A percentile compares a stretch with the other conserved stretches of the same genome.
Conservation (phyloP, 352 stramenopile species). For the Phytophthora pinifolia region DNA sequence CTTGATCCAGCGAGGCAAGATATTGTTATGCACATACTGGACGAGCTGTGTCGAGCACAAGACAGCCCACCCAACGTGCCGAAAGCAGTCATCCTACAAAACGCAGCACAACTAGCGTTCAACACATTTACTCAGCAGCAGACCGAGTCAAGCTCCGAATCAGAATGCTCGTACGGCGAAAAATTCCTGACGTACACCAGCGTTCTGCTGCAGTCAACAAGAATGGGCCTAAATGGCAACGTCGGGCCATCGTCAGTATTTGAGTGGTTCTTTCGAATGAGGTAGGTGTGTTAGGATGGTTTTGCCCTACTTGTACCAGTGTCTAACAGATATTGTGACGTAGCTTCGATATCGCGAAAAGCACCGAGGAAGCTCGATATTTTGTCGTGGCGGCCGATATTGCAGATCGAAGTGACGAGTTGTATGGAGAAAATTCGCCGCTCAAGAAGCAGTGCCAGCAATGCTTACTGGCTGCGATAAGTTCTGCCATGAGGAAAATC, state of each 20-base stretch:
- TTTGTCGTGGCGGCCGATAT: slow-evolving; percentile 69
- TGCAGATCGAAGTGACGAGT: slow-evolving; percentile 38
- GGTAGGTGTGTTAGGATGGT: slow-evolving; percentile 30
- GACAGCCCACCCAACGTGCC: slow-evolving; percentile 22
- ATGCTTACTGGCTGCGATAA: slow-evolving; percentile 62
- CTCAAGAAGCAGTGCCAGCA: slow-evolving; percentile 38
- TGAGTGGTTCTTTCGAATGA: slow-evolving; percentile 80
- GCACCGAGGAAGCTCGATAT: slow-evolving; percentile 39
- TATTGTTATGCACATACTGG: slow-evolving; percentile 48
- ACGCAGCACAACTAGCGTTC: slow-evolving; percentile 65
- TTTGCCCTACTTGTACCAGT: too few species aligned
- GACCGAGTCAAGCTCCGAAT: slow-evolving; percentile 1
- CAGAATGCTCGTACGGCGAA: slow-evolving; percentile 23
- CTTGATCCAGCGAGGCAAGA: slow-evolving; percentile 31
- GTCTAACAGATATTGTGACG: background rate
- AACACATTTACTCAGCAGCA: slow-evolving; percentile 25
- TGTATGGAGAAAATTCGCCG: slow-evolving; percentile 41
- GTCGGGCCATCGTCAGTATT: slow-evolving; percentile 52
- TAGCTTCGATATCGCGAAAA: slow-evolving; percentile 77
- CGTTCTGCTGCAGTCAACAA: slow-evolving; percentile 38
- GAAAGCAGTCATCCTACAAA: slow-evolving; percentile 54
- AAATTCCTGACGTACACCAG: slow-evolving; percentile 48
- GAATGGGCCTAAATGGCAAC: background rate
- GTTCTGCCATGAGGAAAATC: slow-evolving; percentile 51
- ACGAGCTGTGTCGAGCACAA: slow-evolving; percentile 44